Conservation (phyloP, 23 red algal genomes). For the Gracilaria caudata region DNA sequence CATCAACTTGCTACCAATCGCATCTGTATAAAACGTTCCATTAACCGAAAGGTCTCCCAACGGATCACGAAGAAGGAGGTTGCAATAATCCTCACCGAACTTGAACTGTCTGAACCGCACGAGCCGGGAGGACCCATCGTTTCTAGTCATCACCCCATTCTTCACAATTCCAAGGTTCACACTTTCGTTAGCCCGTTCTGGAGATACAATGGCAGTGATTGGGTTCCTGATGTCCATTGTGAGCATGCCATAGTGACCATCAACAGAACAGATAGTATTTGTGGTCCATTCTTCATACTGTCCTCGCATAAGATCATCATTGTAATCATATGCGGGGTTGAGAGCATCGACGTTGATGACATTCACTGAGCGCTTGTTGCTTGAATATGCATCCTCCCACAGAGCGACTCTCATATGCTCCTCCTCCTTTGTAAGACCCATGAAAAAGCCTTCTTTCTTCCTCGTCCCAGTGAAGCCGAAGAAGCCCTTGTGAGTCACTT, state of each 20-base stretch:
- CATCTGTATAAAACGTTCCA: slow-evolving; percentile 61
- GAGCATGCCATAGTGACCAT: no score
- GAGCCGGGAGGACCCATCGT: slow-evolving; percentile 1
- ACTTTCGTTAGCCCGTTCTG: no score
- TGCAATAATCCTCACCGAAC: slow-evolving; percentile 23
- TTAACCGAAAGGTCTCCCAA: slow-evolving; percentile 8
- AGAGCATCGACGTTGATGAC: slow-evolving; percentile 38
- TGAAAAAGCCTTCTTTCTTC: slow-evolving; percentile 17
- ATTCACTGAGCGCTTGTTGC: slow-evolving; percentile 37
- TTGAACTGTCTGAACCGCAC: not conserved
- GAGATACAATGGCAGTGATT: no score
- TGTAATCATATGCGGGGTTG: slow-evolving; percentile 26
- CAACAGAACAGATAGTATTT: no score
- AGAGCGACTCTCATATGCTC: not conserved
- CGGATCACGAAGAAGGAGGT: not conserved
- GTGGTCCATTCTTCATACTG: no score
- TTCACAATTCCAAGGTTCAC: no score
- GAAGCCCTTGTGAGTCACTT: slow-evolving; percentile 55
- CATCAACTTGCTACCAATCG: slow-evolving; percentile 12
- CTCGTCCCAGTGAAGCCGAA: slow-evolving; percentile 50
- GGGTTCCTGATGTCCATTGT: no score
- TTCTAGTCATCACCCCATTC: not conserved
- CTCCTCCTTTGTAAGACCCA: slow-evolving; percentile 23
- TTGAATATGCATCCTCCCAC: not conserved
- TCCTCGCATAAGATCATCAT: slow-evolving; percentile 24